Conservation (phyloP, 345 rosid genomes). For the Angophora floribunda region DNA sequence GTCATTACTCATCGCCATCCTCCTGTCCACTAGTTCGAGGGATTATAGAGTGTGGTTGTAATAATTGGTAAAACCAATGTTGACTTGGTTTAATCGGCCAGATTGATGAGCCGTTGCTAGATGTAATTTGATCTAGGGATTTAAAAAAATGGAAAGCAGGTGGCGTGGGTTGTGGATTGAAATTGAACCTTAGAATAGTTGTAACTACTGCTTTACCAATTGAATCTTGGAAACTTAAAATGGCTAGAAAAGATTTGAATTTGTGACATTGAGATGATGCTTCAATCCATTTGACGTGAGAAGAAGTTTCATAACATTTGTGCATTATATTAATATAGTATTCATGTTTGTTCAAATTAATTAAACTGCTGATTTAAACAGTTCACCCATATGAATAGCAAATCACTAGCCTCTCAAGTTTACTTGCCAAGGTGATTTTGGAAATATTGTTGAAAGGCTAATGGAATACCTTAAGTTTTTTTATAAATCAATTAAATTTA, state of each 20-base stretch:
- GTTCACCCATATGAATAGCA: rapidly evolving
- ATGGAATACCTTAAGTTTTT: not conserved
- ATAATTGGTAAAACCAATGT: not conserved
- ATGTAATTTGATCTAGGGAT: not conserved
- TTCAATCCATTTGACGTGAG: not conserved
- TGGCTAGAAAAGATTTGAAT: rapidly evolving
- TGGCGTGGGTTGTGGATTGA: not conserved
- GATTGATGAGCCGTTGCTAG: rapidly evolving
- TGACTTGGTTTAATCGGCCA: rapidly evolving
- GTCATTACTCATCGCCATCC: rapidly evolving
- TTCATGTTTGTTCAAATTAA: rapidly evolving
- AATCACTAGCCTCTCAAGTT: not conserved
- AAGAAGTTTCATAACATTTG: not conserved
- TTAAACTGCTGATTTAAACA: rapidly evolving
- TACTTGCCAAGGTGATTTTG: rapidly evolving
- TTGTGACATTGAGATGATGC: not conserved
- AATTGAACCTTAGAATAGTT: rapidly evolving
- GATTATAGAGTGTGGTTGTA: not conserved
- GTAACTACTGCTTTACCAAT: rapidly evolving
- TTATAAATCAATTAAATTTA: not conserved
- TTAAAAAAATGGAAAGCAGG: rapidly evolving
- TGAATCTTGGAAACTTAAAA: rapidly evolving
- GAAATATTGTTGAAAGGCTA: rapidly evolving
- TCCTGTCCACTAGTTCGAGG: not conserved
- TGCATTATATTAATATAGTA: not conserved